These are phyloP conservation scores for Globisporangium apiculatum DNA, from an alignment of 352 stramenopile species.

Conservation along the genomic window DNA sequence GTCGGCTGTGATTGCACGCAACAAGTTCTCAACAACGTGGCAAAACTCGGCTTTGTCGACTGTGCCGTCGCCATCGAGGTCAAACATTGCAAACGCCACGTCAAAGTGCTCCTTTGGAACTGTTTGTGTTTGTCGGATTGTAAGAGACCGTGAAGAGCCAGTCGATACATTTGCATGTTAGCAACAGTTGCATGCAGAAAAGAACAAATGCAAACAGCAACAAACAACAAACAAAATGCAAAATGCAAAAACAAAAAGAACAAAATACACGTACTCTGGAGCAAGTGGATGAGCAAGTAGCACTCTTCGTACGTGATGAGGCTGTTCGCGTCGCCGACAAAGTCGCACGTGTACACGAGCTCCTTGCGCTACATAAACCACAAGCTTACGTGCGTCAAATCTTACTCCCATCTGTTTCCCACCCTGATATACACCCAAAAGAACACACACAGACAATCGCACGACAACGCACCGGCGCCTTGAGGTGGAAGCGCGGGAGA, in stretches of 20 bases:
- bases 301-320: conserved; percentile 81
- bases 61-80: conserved; percentile 62
- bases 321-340: conserved; percentile 58
- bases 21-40: conserved; percentile 59
- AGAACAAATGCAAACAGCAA: too few relatives aligned
- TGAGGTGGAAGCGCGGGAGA: conserved; percentile 60
- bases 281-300: conserved; percentile 68
- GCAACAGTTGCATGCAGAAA: too few relatives aligned
- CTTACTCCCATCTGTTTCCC: too few relatives aligned
- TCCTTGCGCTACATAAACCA: conserved; percentile 27
- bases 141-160: too few relatives aligned
- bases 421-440: not conserved
- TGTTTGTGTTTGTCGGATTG: conserved; percentile 8
- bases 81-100: conserved; percentile 78
- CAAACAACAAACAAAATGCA: too few relatives aligned
- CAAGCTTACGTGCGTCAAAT: not conserved
- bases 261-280: conserved; percentile 42
- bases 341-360: conserved; percentile 61
- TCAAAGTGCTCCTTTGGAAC: conserved; percentile 73
- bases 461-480: conserved; percentile 20
- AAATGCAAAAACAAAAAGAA: not conserved
- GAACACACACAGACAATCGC: not conserved
- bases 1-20: conserved; percentile 27
- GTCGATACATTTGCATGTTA: too few relatives aligned
- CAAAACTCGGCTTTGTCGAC: conserved; percentile 74